These are phyloP conservation scores for Schoenoplectus triqueter DNA, from an alignment of 202 grass and related monocot genomes.

Conservation along the genomic window DNA sequence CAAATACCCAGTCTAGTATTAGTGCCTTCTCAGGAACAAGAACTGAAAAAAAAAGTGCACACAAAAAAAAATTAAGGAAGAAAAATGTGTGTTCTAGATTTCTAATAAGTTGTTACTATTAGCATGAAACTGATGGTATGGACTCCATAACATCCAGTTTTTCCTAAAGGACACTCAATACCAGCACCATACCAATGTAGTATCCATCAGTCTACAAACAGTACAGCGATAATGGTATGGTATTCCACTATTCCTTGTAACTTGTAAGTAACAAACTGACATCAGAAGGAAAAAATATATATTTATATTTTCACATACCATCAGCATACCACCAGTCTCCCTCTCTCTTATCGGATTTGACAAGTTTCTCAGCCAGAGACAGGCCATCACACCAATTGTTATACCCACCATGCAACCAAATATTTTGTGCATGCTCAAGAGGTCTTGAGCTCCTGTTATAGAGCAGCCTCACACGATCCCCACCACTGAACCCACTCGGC, in stretches of 20 bases:
- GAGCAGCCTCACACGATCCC: conserved; percentile 71
- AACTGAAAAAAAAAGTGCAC: conserved; percentile 46
- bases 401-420: conserved; percentile 93
- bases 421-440: conserved; percentile 64
- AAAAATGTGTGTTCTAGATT: neutral
- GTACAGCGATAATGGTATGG: neutral
- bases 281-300: neutral
- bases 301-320: conserved; percentile 48
- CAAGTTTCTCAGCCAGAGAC: conserved; percentile 61
- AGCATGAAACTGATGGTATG: conserved; percentile 3
- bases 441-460: conserved; percentile 75
- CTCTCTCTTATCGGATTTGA: conserved; percentile 58
- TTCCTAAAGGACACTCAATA: neutral
- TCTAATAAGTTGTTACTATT: neutral
- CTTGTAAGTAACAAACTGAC: neutral
- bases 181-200: neutral
- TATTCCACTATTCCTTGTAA: neutral
- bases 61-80: neutral
- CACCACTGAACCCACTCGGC: conserved; percentile 65
- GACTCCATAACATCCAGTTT: neutral
- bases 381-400: conserved; percentile 83
- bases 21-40: conserved; percentile 63
- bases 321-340: conserved; percentile 89
- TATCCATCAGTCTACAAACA: neutral
- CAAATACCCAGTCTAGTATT: conserved; percentile 82